Evolutionary conservation across 2,329 filamentous ascomycete species (phyloP).

Genomic region (Sporothrix brunneoviolacea): DNA sequence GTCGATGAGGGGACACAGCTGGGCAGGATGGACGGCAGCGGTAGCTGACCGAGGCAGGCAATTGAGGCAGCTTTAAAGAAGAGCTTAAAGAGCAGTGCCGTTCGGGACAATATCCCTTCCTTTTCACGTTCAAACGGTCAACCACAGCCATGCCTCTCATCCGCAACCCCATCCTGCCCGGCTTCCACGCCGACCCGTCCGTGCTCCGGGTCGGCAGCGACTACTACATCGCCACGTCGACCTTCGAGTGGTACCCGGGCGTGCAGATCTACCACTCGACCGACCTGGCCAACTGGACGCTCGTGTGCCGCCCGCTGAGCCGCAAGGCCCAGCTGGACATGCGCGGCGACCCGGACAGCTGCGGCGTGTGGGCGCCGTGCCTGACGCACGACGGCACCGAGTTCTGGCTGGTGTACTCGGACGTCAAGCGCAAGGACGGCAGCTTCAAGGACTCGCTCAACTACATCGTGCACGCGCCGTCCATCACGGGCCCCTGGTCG

Average conservation of each 20-base stretch:
- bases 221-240: conserved; percentile 46
- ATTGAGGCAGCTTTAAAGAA: too few species aligned
- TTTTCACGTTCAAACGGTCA: too few species aligned
- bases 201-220: conserved; percentile 24
- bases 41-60: too few species aligned
- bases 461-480: conserved; percentile 50
- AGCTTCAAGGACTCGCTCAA: conserved; percentile 37
- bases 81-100: too few species aligned
- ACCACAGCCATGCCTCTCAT: conserved; percentile 15
- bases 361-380: conserved; percentile 59
- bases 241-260: conserved; percentile 46
- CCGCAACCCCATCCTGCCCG: conserved; percentile 48
- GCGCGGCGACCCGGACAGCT: conserved; percentile 53
- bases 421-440: conserved; percentile 61
- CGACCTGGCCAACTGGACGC: conserved; percentile 44
- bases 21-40: too few species aligned
- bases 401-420: conserved; percentile 60
- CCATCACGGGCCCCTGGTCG: conserved; percentile 55
- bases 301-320: conserved; percentile 33
- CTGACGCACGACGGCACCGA: conserved; percentile 52
- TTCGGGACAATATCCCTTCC: too few species aligned
- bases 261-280: conserved; percentile 46
- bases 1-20: too few species aligned
- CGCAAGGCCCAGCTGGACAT: conserved; percentile 36
- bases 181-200: conserved; percentile 51